These are phyloP conservation scores for Saccharum spontaneum DNA, from an alignment of 176 grass and related monocot genomes.

Conservation along the genomic window DNA sequence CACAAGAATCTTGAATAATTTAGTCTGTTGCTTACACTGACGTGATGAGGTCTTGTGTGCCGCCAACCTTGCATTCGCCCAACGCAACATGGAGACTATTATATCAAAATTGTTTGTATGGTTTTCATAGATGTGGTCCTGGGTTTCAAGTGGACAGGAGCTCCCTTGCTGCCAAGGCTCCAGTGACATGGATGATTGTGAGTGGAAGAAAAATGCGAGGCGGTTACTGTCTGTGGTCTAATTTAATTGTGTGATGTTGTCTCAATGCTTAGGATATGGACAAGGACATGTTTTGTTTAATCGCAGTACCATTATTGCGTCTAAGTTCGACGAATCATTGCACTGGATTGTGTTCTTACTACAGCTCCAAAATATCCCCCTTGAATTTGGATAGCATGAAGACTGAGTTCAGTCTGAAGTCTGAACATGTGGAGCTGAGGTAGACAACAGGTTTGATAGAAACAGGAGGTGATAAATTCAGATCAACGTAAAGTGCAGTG, in stretches of 20 bases:
- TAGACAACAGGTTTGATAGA: slow-evolving; percentile 16
- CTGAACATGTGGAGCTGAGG: not conserved
- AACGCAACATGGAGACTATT: slow-evolving; percentile 16
- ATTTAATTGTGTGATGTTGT: slow-evolving; percentile 30
- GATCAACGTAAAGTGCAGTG: not conserved
- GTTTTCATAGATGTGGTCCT: slow-evolving; percentile 33
- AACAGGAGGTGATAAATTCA: slow-evolving; percentile 28
- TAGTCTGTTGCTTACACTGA: slow-evolving; percentile 23
- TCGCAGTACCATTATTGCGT: slow-evolving; percentile 21
- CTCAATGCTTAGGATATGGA: slow-evolving; percentile 22
- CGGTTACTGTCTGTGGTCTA: slow-evolving; percentile 34
- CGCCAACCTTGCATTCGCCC: slow-evolving; percentile 40
- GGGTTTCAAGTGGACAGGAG: slow-evolving; percentile 10
- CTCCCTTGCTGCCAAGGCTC: slow-evolving; percentile 23
- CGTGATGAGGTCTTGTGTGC: slow-evolving; percentile 31
- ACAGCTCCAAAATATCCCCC: not conserved
- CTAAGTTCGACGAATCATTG: slow-evolving; percentile 17
- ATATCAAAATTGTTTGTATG: not conserved
- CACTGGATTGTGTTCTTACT: slow-evolving; percentile 4
- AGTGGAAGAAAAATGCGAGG: slow-evolving; percentile 27
- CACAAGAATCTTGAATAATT: slow-evolving; percentile 38
- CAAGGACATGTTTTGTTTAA: slow-evolving; percentile 36
- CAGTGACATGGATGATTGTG: slow-evolving; percentile 28
- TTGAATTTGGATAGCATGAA: not conserved
- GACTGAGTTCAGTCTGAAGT: not conserved